These are phyloP conservation scores for Agaricus subrufescens DNA, from an alignment of 768 basidiomycete species.

Conservation along the genomic window DNA sequence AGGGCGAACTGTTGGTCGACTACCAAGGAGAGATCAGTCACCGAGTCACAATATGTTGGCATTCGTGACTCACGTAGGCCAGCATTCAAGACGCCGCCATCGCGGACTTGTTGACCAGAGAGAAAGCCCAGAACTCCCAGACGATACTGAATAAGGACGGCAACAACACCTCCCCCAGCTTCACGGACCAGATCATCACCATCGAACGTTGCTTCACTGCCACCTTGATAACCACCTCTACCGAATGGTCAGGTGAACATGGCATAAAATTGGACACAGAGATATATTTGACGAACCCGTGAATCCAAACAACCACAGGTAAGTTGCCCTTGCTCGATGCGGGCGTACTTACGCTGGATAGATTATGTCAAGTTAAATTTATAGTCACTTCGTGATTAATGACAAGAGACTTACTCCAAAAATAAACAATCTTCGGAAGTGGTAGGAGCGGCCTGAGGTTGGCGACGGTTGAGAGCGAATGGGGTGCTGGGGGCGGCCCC, in stretches of 20 bases:
- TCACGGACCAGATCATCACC: slow-evolving; percentile 33
- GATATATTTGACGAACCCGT: slow-evolving; percentile 24
- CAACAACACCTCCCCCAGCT: slow-evolving; percentile 29
- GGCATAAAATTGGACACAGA: neutral
- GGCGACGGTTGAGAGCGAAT: slow-evolving; percentile 16
- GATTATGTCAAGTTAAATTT: too few species aligned
- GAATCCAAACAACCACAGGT: slow-evolving; percentile 41
- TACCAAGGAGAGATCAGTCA: slow-evolving; percentile 11
- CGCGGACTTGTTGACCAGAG: slow-evolving; percentile 36
- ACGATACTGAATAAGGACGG: slow-evolving; percentile 41
- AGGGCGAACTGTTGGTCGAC: slow-evolving; percentile 45
- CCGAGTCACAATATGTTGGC: neutral
- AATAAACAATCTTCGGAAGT: slow-evolving; percentile 37
- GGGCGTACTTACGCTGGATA: slow-evolving; percentile 30
- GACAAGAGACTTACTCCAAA: slow-evolving; percentile 24
- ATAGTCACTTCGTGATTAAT: too few species aligned
- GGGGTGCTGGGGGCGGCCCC: slow-evolving; percentile 6
- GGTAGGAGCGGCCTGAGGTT: slow-evolving; percentile 3
- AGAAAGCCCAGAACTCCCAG: slow-evolving; percentile 45
- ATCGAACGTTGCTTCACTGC: slow-evolving; percentile 10
- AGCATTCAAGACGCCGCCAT: slow-evolving; percentile 39
- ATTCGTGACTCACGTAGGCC: slow-evolving; percentile 36
- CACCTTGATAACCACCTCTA: slow-evolving; percentile 9
- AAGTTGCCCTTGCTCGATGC: slow-evolving; percentile 22
- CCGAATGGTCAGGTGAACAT: neutral